Conservation (phyloP, 202 grass and related monocot genomes). For the Bolboschoenoplectus hybrid region DNA sequence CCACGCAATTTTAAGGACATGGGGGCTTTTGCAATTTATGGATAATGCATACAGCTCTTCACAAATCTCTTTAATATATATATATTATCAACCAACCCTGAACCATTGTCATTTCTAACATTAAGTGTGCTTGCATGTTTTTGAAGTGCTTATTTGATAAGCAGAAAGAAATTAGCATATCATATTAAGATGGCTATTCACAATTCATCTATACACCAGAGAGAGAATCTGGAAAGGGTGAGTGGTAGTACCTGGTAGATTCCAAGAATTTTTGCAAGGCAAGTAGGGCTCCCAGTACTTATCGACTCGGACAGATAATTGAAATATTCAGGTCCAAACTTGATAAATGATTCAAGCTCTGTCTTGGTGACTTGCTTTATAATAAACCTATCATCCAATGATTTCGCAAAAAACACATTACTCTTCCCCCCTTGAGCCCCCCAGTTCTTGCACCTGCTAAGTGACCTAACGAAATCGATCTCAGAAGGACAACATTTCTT, state of each 20-base stretch:
- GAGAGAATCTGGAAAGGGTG: constrained; percentile 15
- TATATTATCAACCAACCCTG: not conserved
- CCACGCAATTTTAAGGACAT: not conserved
- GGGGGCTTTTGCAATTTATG: not conserved
- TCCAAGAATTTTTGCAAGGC: constrained; percentile 93
- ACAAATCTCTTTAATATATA: not conserved
- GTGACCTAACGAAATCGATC: constrained; percentile 83
- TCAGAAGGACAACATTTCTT: constrained; percentile 91
- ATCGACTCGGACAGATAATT: constrained; percentile 94
- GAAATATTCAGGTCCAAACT: constrained; percentile 88
- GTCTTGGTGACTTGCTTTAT: constrained; percentile 99
- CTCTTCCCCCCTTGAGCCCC: constrained; percentile 97
- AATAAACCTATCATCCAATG: constrained; percentile 97
- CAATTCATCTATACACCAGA: constrained; percentile 24
- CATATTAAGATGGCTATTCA: not conserved
- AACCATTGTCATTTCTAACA: not conserved
- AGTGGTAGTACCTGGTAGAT: constrained; percentile 80
- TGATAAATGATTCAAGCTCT: constrained; percentile 98
- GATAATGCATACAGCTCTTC: not conserved
- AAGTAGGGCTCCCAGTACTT: constrained; percentile 84
- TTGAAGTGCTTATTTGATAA: not conserved
- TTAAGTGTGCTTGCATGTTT: constrained; percentile 16
- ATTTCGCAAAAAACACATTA: constrained; percentile 99
- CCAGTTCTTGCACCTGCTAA: constrained; percentile 98
- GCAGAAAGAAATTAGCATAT: not conserved